Conservation (phyloP, 2,329 filamentous ascomycete species). For the Septoria petroselini region DNA sequence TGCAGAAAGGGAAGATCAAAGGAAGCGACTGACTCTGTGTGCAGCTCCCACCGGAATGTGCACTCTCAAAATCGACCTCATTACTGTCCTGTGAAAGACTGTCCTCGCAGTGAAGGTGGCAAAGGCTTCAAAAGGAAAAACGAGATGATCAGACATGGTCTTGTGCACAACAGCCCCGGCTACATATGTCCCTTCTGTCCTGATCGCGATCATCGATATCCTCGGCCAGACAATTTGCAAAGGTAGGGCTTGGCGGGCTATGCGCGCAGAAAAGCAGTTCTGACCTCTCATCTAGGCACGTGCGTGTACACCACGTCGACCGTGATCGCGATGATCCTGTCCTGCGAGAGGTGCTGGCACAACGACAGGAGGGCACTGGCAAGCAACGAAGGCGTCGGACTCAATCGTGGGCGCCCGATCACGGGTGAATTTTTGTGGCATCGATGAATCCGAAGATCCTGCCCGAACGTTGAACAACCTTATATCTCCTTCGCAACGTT, state of each 20-base stretch:
- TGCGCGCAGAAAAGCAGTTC: not conserved
- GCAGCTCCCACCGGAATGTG: constrained; percentile 67
- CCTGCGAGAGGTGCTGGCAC: constrained; percentile 78
- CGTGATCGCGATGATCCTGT: constrained; percentile 82
- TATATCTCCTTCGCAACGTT: no score
- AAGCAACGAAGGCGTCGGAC: constrained; percentile 71
- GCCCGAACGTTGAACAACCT: no score
- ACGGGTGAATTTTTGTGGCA: not conserved
- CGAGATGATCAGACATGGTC: constrained; percentile 71
- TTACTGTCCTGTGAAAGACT: constrained; percentile 59
- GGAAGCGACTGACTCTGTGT: not conserved
- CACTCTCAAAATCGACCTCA: constrained; percentile 63
- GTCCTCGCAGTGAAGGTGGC: constrained; percentile 58
- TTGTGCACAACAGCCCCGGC: constrained; percentile 90
- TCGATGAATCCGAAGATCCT: no score
- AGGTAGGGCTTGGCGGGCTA: constrained; percentile 55
- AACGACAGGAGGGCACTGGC: constrained; percentile 76
- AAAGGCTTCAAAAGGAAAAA: constrained; percentile 68
- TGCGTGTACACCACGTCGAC: constrained; percentile 85
- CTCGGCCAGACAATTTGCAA: constrained; percentile 91
- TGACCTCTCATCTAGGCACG: constrained; percentile 64
- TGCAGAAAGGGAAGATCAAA: constrained; percentile 1
- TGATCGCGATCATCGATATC: constrained; percentile 90
- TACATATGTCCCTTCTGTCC: constrained; percentile 97
- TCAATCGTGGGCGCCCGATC: constrained; percentile 17